Evolutionary conservation across 2,329 filamentous ascomycete species (phyloP).

Genomic region (Pseudocercospora eumusae): DNA sequence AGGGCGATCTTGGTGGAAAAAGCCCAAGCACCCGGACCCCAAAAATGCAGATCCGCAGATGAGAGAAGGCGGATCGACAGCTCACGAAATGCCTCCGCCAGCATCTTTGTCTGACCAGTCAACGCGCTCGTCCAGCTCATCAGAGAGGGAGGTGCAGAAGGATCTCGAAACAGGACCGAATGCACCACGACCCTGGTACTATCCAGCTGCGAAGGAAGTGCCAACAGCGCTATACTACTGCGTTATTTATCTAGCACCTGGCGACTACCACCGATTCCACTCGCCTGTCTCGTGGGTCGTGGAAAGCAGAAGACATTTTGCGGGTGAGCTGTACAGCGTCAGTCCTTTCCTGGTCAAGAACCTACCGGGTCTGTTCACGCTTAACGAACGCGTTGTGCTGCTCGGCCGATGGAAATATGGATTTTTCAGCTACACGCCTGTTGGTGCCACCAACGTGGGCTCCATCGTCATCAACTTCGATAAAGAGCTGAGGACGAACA

Average conservation of each 20-base stretch:
- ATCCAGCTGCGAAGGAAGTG: slow-evolving; percentile 39
- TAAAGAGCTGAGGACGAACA: slow-evolving; percentile 88
- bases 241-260: slow-evolving; percentile 93
- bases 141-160: slow-evolving; percentile 79
- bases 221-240: slow-evolving; percentile 81
- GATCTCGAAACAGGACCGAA: slow-evolving; percentile 72
- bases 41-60: slow-evolving; percentile 22
- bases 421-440: slow-evolving; percentile 94
- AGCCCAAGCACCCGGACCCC: slow-evolving; percentile 36
- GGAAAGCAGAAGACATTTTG: slow-evolving; percentile 92
- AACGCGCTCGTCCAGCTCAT: slow-evolving; percentile 64
- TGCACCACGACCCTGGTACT: slow-evolving; percentile 56
- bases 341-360: slow-evolving; percentile 93
- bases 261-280: slow-evolving; percentile 98
- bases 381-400: slow-evolving; percentile 94
- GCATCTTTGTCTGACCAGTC: slow-evolving; percentile 63
- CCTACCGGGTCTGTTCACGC: slow-evolving; percentile 88
- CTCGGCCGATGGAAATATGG: slow-evolving; percentile 94
- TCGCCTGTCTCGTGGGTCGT: slow-evolving; percentile 95
- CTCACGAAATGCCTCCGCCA: background rate
- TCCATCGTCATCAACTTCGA: slow-evolving; percentile 98
- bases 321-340: slow-evolving; percentile 91
- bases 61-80: slow-evolving; percentile 22
- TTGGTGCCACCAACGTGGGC: slow-evolving; percentile 95
- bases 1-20: slow-evolving; percentile 29